Conservation (phyloP, 2,329 filamentous ascomycete genomes). For the Trichoderma brevicompactum region DNA sequence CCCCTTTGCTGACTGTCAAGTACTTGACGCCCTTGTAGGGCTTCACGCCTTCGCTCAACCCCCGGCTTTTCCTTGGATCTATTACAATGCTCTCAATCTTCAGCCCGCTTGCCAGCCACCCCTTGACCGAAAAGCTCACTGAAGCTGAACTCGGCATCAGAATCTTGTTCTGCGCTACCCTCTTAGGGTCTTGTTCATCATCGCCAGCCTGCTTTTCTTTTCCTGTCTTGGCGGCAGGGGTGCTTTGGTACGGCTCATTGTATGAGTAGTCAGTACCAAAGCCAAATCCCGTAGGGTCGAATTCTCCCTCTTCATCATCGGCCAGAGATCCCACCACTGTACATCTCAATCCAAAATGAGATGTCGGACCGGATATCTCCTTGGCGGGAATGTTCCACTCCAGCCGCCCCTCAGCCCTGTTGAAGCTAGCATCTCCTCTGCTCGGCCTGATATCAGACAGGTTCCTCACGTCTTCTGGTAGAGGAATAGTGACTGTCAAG, state of each 20-base stretch:
- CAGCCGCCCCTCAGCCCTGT: constrained; percentile 69
- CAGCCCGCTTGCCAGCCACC: constrained; percentile 69
- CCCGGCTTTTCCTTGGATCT: constrained; percentile 79
- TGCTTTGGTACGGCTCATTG: constrained; percentile 61
- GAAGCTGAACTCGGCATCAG: constrained; percentile 80
- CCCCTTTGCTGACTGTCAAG: constrained; percentile 72
- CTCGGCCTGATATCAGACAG: constrained; percentile 80
- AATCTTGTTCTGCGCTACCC: constrained; percentile 69
- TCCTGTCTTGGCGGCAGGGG: constrained; percentile 41
- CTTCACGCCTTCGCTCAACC: constrained; percentile 83
- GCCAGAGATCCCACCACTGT: constrained; percentile 72
- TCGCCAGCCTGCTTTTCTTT: constrained; percentile 40
- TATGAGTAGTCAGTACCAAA: constrained; percentile 58
- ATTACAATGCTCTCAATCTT: constrained; percentile 70
- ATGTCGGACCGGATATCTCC: constrained; percentile 69
- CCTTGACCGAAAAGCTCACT: constrained; percentile 72
- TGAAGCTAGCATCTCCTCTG: constrained; percentile 82
- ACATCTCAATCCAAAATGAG: constrained; percentile 75
- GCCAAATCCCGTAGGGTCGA: constrained; percentile 57
- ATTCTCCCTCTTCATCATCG: constrained; percentile 54
- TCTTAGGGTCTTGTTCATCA: constrained; percentile 57
- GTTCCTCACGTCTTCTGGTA: constrained; percentile 79
- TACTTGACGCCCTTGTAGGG: constrained; percentile 99
- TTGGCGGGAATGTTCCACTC: constrained; percentile 85
- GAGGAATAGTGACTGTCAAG: constrained; percentile 74